These are phyloP conservation scores for Colletotrichum somersetense DNA, from an alignment of 2,329 filamentous ascomycete species.

Conservation along the genomic window DNA sequence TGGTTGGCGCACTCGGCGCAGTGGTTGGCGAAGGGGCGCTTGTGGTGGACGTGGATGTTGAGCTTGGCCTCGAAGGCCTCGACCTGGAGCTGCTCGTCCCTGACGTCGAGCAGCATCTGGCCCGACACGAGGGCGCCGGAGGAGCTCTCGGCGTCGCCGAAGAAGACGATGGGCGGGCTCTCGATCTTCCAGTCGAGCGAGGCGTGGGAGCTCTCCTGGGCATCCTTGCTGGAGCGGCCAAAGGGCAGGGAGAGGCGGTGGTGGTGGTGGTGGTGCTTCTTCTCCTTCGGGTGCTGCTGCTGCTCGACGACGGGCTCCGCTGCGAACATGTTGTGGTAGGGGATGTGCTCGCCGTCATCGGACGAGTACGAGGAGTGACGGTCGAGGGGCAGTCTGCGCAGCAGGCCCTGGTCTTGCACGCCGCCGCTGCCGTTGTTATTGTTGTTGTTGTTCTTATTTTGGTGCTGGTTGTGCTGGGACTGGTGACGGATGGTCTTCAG, in stretches of 20 bases:
- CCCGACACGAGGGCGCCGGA: slow-evolving; percentile 89
- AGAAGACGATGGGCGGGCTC: slow-evolving; percentile 88
- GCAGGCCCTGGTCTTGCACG: slow-evolving; percentile 32
- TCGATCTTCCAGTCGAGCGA: slow-evolving; percentile 75
- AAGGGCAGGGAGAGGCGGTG: slow-evolving; percentile 57
- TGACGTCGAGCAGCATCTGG: slow-evolving; percentile 80
- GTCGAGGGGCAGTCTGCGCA: slow-evolving; percentile 32
- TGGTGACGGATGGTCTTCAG: slow-evolving; percentile 58
- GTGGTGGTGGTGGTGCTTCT: slow-evolving; percentile 54
- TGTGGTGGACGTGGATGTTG: slow-evolving; percentile 77
- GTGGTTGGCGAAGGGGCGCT: slow-evolving; percentile 83
- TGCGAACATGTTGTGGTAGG: slow-evolving; percentile 40
- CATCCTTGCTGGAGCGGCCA: slow-evolving; percentile 54
- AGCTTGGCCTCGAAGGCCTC: slow-evolving; percentile 76
- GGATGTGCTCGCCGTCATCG: slow-evolving; percentile 41
- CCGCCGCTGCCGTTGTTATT: slow-evolving; percentile 6
- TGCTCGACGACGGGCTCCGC: slow-evolving; percentile 25
- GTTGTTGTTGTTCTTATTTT: slow-evolving; percentile 15
- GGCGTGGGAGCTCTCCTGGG: slow-evolving; percentile 55
- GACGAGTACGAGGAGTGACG: slow-evolving; percentile 41
- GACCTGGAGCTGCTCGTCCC: slow-evolving; percentile 73
- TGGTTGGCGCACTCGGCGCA: slow-evolving; percentile 82
- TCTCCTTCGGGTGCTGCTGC: slow-evolving; percentile 43
- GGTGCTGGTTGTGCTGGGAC: slow-evolving; percentile 23
- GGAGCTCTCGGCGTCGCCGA: slow-evolving; percentile 80